These are phyloP conservation scores for Lactarius deliciosus DNA, from an alignment of 768 basidiomycete genomes.

Conservation along the genomic window DNA sequence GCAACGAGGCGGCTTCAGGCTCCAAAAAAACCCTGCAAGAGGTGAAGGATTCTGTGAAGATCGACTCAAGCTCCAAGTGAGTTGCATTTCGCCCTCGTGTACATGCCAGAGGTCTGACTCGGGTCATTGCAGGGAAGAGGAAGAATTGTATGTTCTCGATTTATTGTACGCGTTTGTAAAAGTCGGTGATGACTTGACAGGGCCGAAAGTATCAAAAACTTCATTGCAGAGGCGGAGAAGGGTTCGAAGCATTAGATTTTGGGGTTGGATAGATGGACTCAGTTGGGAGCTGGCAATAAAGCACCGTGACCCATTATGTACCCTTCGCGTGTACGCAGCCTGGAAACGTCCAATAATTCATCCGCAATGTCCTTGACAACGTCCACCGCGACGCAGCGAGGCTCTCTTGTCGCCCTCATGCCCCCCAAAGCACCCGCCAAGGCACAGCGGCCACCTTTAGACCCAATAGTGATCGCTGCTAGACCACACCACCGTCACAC, in stretches of 20 bases:
- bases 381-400: not conserved
- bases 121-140: constrained; percentile 63
- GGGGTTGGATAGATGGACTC: constrained; percentile 17
- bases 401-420: not conserved
- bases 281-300: constrained; percentile 11
- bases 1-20: constrained; percentile 46
- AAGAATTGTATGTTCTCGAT: constrained; percentile 65
- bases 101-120: constrained; percentile 14
- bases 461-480: constrained; percentile 33
- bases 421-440: not conserved
- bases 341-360: not conserved
- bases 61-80: constrained; percentile 68
- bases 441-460: constrained; percentile 9
- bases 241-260: constrained; percentile 53
- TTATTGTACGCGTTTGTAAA: constrained; percentile 16
- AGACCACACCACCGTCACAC: constrained; percentile 42
- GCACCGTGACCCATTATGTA: constrained; percentile 1
- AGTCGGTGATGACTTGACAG: constrained; percentile 45
- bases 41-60: constrained; percentile 58
- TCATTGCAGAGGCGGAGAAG: constrained; percentile 82
- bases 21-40: constrained; percentile 46
- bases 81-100: constrained; percentile 31
- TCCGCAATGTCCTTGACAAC: constrained; percentile 7
- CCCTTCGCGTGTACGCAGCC: not conserved
- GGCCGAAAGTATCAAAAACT: constrained; percentile 72